Evolutionary conservation across 306 rosid genomes (phyloP).

Genomic region (Nissolia schottii): DNA sequence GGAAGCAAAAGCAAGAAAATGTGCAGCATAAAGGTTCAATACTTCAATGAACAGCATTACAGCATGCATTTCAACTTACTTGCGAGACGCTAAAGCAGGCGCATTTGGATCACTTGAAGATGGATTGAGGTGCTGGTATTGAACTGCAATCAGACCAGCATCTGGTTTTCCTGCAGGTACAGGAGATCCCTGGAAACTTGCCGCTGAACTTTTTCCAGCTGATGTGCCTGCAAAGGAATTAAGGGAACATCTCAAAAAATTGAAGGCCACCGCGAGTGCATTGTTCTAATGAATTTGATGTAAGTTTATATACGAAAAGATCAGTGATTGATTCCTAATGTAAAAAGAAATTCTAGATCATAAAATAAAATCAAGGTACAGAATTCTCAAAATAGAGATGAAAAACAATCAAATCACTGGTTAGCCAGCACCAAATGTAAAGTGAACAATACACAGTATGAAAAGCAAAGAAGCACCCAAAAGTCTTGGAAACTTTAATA

Average conservation of each 20-base stretch:
- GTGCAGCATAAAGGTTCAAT: background rate
- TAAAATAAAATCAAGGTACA: background rate
- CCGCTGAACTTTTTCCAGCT: slow-evolving; percentile 40
- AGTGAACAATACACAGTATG: background rate
- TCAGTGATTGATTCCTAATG: background rate
- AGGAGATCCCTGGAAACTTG: slow-evolving; percentile 57
- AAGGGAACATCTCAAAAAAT: slow-evolving; percentile 21
- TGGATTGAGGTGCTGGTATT: slow-evolving; percentile 48
- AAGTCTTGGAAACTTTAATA: background rate
- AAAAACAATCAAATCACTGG: background rate
- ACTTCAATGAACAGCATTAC: background rate
- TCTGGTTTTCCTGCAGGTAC: slow-evolving; percentile 37
- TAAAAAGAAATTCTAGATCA: background rate
- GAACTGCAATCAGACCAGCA: slow-evolving; percentile 43
- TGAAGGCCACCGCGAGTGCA: background rate
- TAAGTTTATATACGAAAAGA: background rate
- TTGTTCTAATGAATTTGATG: slow-evolving; percentile 9
- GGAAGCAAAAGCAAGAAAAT: background rate
- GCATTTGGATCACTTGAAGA: slow-evolving; percentile 41
- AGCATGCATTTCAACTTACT: slow-evolving; percentile 41
- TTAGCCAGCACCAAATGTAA: background rate
- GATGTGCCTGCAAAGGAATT: slow-evolving; percentile 71
- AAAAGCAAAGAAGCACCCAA: background rate
- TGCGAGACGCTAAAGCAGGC: slow-evolving; percentile 52
- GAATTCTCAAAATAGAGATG: background rate